phyloP scores from a whole-genome alignment of 306 rosid species.

The Cyclanthera cordifolia region DNA sequence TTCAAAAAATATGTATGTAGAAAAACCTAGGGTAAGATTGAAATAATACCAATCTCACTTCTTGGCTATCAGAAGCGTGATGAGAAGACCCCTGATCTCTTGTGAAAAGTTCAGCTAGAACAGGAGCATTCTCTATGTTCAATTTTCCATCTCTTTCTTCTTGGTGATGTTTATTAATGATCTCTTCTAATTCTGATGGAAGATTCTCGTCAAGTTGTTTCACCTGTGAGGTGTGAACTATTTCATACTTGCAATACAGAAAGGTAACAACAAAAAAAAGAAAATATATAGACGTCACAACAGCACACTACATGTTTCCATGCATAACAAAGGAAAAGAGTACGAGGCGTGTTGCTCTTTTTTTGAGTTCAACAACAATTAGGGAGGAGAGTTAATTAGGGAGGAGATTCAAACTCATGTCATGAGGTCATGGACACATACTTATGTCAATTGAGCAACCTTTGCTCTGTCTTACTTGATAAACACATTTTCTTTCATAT shows the following conservation, averaged over 20 bases:
- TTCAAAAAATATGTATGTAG: neutral
- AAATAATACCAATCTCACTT: constrained; percentile 22
- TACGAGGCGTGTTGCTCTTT: neutral
- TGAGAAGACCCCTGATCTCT: constrained; percentile 14
- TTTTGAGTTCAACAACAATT: too few relatives aligned
- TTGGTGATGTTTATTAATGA: constrained; percentile 28
- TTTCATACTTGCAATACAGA: constrained; percentile 20
- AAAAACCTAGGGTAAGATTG: neutral
- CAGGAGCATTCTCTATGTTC: constrained; percentile 12
- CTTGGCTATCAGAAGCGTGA: constrained; percentile 16
- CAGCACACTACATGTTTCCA: neutral
- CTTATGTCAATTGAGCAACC: too few relatives aligned
- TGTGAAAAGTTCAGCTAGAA: neutral
- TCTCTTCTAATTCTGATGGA: constrained; percentile 43
- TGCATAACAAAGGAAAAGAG: neutral
- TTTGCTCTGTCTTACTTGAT: neutral
- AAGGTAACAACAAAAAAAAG: neutral
- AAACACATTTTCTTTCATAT: neutral
- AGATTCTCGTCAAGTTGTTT: constrained; percentile 46
- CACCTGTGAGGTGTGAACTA: constrained; percentile 33
- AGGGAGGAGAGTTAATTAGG: too few relatives aligned
- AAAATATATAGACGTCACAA: neutral
- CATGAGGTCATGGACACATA: too few relatives aligned
- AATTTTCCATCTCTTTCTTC: constrained; percentile 21
- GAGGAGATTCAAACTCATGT: too few relatives aligned